These are phyloP conservation scores for Puya raimondii DNA, from an alignment of 176 grass and related monocot species.

Conservation along the genomic window DNA sequence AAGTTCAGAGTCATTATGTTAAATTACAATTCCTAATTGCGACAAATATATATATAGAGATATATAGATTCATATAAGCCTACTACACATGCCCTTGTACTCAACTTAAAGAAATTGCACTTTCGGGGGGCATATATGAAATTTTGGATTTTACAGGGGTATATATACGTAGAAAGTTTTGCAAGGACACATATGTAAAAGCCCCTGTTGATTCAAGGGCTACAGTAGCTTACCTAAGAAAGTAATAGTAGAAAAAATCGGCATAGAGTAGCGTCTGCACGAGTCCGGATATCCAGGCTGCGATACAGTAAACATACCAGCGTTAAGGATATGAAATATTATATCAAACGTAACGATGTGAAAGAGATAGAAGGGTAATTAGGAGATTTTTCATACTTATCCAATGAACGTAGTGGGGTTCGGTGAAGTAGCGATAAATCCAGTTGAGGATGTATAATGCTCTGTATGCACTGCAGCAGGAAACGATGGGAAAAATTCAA, in stretches of 20 bases:
- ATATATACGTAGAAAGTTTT: no score
- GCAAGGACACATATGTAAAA: no score
- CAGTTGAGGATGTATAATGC: constrained; percentile 86
- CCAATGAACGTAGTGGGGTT: constrained; percentile 84
- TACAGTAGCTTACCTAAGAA: constrained; percentile 54
- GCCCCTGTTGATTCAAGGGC: not conserved
- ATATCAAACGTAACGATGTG: not conserved
- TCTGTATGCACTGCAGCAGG: constrained; percentile 74
- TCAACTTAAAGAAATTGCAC: no score
- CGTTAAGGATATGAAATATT: not conserved
- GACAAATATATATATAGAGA: not conserved
- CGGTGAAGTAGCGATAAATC: constrained; percentile 81
- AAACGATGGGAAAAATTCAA: constrained; percentile 16
- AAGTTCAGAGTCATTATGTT: constrained; percentile 18
- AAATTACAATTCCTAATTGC: constrained; percentile 1
- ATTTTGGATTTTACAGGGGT: no score
- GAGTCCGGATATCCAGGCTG: constrained; percentile 81
- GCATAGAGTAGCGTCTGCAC: constrained; percentile 82
- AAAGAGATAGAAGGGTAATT: not conserved
- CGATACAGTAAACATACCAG: constrained; percentile 11
- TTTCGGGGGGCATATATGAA: no score
- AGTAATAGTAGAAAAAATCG: constrained; percentile 97
- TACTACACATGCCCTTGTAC: no score
- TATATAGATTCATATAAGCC: not conserved
- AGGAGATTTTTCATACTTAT: constrained; percentile 51